Conservation (phyloP, 257 asterid species). For the Dorcoceras hygrometricum region DNA sequence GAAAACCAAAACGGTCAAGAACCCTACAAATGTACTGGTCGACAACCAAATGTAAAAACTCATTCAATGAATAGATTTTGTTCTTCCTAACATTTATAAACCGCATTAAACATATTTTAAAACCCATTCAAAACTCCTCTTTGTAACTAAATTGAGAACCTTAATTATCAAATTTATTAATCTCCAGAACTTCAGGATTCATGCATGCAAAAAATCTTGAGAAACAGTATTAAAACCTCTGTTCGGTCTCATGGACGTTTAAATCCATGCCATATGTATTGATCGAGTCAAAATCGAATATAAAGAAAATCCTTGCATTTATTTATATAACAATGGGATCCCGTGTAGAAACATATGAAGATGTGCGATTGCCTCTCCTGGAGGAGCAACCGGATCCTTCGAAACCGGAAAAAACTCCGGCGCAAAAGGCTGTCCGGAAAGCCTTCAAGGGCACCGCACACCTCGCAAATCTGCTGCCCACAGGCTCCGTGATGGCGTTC, state of each 20-base stretch:
- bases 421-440: constrained; percentile 58
- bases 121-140: constrained; percentile 19
- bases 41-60: constrained; percentile 9
- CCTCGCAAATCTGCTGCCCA: constrained; percentile 81
- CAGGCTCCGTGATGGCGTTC: constrained; percentile 83
- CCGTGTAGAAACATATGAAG: constrained; percentile 9
- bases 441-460: constrained; percentile 75
- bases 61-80: neutral
- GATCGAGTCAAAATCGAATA: no score
- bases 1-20: neutral
- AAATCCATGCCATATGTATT: no score
- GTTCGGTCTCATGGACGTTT: no score
- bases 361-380: constrained; percentile 41
- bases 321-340: neutral
- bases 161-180: no score
- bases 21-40: neutral
- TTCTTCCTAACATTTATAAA: neutral
- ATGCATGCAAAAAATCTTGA: constrained; percentile 6
- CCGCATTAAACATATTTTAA: constrained; percentile 15
- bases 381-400: constrained; percentile 19
- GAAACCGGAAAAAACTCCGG: constrained; percentile 46
- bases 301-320: neutral
- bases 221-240: neutral
- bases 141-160: neutral
- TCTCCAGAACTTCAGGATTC: neutral